phyloP scores from a whole-genome alignment of 1,139 yeast genomes.

The Suhomyces choctaworum region DNA sequence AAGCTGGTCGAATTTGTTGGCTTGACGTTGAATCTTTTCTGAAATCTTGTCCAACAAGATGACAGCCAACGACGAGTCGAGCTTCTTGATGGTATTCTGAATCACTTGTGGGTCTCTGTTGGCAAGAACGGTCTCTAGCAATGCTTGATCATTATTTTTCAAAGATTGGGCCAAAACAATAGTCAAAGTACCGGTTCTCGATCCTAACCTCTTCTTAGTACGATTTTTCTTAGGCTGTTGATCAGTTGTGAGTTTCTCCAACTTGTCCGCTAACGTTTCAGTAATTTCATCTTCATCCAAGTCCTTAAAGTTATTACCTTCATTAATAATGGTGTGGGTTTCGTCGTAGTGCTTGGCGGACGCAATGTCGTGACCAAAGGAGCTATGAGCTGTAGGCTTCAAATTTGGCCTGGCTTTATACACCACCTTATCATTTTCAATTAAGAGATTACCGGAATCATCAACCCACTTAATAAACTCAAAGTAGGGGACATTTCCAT shows the following conservation, averaged over 20 bases:
- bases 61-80: slow-evolving; percentile 74
- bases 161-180: slow-evolving; percentile 70
- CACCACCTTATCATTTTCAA: slow-evolving; percentile 31
- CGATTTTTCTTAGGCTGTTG: slow-evolving; percentile 24
- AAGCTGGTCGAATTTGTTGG: slow-evolving; percentile 67
- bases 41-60: slow-evolving; percentile 77
- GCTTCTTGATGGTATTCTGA: slow-evolving; percentile 65
- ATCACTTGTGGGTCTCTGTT: slow-evolving; percentile 75
- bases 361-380: slow-evolving; percentile 68
- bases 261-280: slow-evolving; percentile 63
- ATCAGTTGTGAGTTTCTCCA: slow-evolving; percentile 43
- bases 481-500: slow-evolving; percentile 62
- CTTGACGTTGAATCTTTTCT: slow-evolving; percentile 72
- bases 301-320: slow-evolving; percentile 64
- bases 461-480: slow-evolving; percentile 58
- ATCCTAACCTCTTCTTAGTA: slow-evolving; percentile 27
- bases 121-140: slow-evolving; percentile 76
- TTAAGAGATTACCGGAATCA: slow-evolving; percentile 28
- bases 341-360: slow-evolving; percentile 72
- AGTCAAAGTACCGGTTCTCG: slow-evolving; percentile 63
- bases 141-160: slow-evolving; percentile 67
- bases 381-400: slow-evolving; percentile 37
- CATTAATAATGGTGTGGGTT: slow-evolving; percentile 60
- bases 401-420: slow-evolving; percentile 41
- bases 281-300: slow-evolving; percentile 45